These are phyloP conservation scores for Chrysoporthe cubensis DNA, from an alignment of 2,329 filamentous ascomycete genomes.

Conservation along the genomic window DNA sequence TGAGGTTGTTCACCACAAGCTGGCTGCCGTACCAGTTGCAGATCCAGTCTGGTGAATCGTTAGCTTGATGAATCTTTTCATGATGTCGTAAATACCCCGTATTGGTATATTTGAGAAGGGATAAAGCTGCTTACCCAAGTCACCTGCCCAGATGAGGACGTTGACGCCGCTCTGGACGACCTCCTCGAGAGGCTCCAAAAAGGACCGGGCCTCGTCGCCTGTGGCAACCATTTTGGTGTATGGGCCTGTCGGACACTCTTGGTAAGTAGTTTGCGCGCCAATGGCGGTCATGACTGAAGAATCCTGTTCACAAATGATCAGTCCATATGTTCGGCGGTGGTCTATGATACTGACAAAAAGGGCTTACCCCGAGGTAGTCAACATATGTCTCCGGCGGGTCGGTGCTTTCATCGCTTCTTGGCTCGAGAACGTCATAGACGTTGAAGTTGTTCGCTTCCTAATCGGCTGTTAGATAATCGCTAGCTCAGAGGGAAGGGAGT, in stretches of 20 bases:
- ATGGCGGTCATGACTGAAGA: slow-evolving; percentile 45
- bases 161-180: slow-evolving; percentile 53
- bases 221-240: slow-evolving; percentile 44
- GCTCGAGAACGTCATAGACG: slow-evolving; percentile 48
- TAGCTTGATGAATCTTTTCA: slow-evolving; percentile 11
- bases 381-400: slow-evolving; percentile 47
- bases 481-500: background rate
- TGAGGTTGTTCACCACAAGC: slow-evolving; percentile 49
- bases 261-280: slow-evolving; percentile 47
- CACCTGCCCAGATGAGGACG: slow-evolving; percentile 59
- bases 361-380: slow-evolving; percentile 41
- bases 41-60: slow-evolving; percentile 50
- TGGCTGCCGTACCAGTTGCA: slow-evolving; percentile 62
- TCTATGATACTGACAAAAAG: background rate
- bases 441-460: slow-evolving; percentile 40
- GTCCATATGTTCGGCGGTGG: slow-evolving; percentile 44
- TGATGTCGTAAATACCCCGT: background rate
- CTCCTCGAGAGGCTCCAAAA: slow-evolving; percentile 46
- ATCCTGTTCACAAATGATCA: slow-evolving; percentile 42
- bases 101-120: too few species aligned
- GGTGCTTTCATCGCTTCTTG: slow-evolving; percentile 38
- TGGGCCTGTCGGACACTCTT: slow-evolving; percentile 44
- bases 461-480: background rate
- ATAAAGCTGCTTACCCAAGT: slow-evolving; percentile 42
- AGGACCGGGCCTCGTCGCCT: slow-evolving; percentile 49